Conservation (phyloP, 306 rosid genomes). For the Canavalia gladiata region DNA sequence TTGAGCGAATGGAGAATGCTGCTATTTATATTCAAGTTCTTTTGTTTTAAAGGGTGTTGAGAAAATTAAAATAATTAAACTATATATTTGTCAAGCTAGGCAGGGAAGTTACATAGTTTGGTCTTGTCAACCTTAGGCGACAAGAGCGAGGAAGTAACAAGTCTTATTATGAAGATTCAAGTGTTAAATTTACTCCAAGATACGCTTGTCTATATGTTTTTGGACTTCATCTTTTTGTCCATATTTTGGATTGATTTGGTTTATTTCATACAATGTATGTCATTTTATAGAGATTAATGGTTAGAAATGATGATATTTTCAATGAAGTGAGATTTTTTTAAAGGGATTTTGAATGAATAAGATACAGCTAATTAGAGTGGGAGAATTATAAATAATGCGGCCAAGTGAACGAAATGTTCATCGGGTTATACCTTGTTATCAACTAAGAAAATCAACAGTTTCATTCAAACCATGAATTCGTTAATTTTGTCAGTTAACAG, state of each 20-base stretch:
- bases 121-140: constrained; percentile 11
- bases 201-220: constrained; percentile 2
- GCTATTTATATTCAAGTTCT: constrained; percentile 22
- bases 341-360: not conserved
- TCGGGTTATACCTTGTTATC: not conserved
- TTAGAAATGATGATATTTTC: not conserved
- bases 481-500: no score
- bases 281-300: not conserved
- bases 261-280: not conserved
- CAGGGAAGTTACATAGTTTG: not conserved
- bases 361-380: not conserved
- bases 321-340: not conserved
- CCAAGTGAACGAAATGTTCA: not conserved
- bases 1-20: not conserved
- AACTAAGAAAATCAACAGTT: not conserved
- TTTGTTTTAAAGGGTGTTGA: not conserved
- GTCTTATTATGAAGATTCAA: not conserved
- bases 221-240: constrained; percentile 15
- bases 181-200: not conserved
- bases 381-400: not conserved
- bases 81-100: not conserved
- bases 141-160: not conserved
- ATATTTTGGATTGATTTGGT: not conserved
- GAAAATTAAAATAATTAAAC: not conserved
- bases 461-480: not conserved